Base-by-base conservation (phyloP, 2,329 filamentous ascomycete genomes). In the Xylariaceae sp. region DNA sequence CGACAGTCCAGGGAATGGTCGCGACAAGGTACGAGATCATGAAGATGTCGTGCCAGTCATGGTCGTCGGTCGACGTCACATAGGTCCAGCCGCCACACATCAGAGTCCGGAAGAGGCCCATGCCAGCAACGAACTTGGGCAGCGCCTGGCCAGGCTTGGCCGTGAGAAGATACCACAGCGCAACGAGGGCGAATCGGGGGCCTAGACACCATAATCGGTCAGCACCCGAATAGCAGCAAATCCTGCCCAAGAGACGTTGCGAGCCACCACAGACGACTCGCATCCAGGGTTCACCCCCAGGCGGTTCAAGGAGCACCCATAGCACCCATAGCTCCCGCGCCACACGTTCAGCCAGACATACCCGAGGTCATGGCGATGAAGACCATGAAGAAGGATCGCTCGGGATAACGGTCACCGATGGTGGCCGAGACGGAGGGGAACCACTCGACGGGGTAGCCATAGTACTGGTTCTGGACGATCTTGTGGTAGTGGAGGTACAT, bases 51-150 rank as follows among this genome's bases (percentile, higher is more conserved):
- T 98, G 92, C 89, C 88, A 96, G 61, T 94, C 80, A 60, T 98
- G 92, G 58, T 96, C 87, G 57, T 98, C 92, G 27, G 92, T 98
- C 42, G 92, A 96, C 17, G 92, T 98, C 41, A 98, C 80, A 60
- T 96, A 98, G 33, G 92, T 95, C 90, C 92, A 98, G 38, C 92
- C 92, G 49, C 90, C 92, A 55, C 92, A 98, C 4, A 88, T 94
- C 38, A 96, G 64, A 8, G 90, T 95, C 50, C 92, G 79, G 53
- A 96, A 81, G 33, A 95, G 47, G 36, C 92, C 92, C 49, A 85
- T 80, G 25, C 73, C 72, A 29, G 82, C 82, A 40, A 96, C 72
- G 42, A 92, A 80, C 56, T 86, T 88, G 13, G 93, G 87, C 12
- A 95, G 73, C 18, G 70, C 74, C 36, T 77, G 75, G 53, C 83